phyloP scores from a whole-genome alignment of 805 yeast genomes.

The Komagataella pseudopastoris region DNA sequence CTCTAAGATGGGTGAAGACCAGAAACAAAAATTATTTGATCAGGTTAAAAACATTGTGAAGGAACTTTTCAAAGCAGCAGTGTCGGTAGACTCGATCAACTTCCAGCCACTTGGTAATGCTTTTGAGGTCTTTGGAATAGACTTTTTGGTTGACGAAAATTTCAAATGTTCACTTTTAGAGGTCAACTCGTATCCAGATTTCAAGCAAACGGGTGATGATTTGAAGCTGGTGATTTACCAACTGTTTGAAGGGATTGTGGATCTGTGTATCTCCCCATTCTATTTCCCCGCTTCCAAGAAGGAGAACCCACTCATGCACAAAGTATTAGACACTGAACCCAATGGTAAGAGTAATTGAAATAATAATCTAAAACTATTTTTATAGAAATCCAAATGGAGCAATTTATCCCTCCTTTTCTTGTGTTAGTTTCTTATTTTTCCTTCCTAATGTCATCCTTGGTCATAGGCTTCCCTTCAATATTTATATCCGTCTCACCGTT shows the following conservation, averaged over 20 bases:
- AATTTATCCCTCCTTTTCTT: background rate
- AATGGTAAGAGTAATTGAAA: background rate
- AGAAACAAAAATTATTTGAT: conserved; percentile 27
- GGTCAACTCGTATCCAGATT: conserved; percentile 91
- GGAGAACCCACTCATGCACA: background rate
- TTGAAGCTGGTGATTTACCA: conserved; percentile 53
- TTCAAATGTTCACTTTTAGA: conserved; percentile 54
- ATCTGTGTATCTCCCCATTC: conserved; percentile 35
- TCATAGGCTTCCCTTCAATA: background rate
- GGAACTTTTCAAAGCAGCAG: conserved; percentile 74
- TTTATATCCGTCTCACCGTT: conserved; percentile 29
- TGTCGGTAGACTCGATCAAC: conserved; percentile 67
- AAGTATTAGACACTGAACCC: background rate
- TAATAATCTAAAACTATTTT: no score
- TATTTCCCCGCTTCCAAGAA: background rate
- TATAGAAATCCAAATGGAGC: background rate
- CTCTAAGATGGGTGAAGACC: conserved; percentile 21
- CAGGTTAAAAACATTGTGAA: conserved; percentile 49
- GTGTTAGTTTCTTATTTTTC: background rate
- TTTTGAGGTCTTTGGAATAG: conserved; percentile 81
- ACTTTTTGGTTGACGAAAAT: conserved; percentile 58
- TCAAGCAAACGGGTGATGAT: conserved; percentile 84
- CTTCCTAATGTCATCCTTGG: background rate
- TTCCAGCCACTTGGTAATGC: conserved; percentile 75
- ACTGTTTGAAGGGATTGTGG: conserved; percentile 46